Evolutionary conservation across 148 eudicot genomes (phyloP).

Genomic region (Chenopodium suecicum): DNA sequence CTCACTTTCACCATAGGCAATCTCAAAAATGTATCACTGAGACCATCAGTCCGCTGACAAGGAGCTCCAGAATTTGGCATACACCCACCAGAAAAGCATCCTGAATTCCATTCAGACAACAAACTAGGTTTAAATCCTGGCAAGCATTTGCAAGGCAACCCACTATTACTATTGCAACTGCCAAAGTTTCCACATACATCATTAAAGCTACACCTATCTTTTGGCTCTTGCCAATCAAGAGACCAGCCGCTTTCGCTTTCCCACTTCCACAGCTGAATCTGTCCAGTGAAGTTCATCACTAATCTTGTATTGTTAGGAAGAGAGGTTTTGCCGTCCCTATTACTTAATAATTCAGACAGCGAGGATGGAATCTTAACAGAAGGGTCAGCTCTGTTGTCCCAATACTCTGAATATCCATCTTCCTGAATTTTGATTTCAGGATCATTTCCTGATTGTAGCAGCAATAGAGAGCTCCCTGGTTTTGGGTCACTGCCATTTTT

Average conservation of each 20-base stretch:
- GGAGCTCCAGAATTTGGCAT: background rate
- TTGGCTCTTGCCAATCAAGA: constrained; percentile 22
- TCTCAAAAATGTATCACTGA: constrained; percentile 18
- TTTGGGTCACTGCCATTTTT: constrained; percentile 22
- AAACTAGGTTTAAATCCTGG: constrained; percentile 20
- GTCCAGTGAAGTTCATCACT: constrained; percentile 31
- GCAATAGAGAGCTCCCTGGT: constrained; percentile 20
- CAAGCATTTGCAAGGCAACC: constrained; percentile 25
- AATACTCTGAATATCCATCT: background rate
- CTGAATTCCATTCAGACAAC: background rate
- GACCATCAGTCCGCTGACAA: background rate
- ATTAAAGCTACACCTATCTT: constrained; percentile 25
- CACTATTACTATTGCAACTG: constrained; percentile 25
- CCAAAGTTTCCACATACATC: constrained; percentile 15
- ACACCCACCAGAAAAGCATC: constrained; percentile 19
- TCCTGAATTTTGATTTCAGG: background rate
- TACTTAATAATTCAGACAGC: background rate
- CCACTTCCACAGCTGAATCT: constrained; percentile 31
- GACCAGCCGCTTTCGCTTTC: constrained; percentile 1
- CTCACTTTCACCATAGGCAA: constrained; percentile 29
- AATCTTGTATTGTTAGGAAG: constrained; percentile 11
- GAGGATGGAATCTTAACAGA: background rate
- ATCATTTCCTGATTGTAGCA: constrained; percentile 1
- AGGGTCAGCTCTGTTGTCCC: constrained; percentile 18
- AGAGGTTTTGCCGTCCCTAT: background rate